phyloP scores from a whole-genome alignment of 768 basidiomycete species.

The Tylopilus vinaceipallidus region DNA sequence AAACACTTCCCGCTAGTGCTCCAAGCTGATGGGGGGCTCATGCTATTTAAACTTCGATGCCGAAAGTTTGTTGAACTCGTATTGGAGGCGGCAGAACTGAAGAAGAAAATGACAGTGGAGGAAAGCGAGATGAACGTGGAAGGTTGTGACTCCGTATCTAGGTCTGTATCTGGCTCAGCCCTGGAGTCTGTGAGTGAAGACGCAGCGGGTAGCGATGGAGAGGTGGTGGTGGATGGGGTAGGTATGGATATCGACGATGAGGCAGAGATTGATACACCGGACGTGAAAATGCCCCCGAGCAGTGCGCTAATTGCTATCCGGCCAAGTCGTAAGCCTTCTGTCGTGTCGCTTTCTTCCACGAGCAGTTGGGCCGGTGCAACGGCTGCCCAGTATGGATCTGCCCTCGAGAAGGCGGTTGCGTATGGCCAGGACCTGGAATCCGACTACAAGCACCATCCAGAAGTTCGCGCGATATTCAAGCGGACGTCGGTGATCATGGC shows the following conservation, averaged over 20 bases:
- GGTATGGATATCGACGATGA: conserved; percentile 55
- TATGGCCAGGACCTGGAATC: conserved; percentile 72
- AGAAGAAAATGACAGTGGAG: conserved; percentile 55
- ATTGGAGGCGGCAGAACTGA: conserved; percentile 64
- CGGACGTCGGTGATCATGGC: conserved; percentile 79
- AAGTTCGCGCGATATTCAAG: conserved; percentile 65
- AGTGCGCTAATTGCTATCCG: conserved; percentile 31
- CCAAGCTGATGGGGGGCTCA: conserved; percentile 61
- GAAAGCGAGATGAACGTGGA: conserved; percentile 34
- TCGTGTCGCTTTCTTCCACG: conserved; percentile 27
- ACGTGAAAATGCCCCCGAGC: conserved; percentile 12
- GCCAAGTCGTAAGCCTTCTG: conserved; percentile 29
- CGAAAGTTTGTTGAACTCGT: conserved; percentile 85
- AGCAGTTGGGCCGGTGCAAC: conserved; percentile 25
- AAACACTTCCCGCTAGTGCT: conserved; percentile 63
- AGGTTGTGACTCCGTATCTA: conserved; percentile 22
- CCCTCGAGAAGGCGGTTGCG: conserved; percentile 62
- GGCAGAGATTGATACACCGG: conserved; percentile 31
- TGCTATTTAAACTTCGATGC: conserved; percentile 81
- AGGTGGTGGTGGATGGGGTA: conserved; percentile 45
- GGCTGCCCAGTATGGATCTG: conserved; percentile 48
- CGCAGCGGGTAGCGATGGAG: conserved; percentile 35
- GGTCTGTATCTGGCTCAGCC: conserved; percentile 24
- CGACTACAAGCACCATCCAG: conserved; percentile 64
- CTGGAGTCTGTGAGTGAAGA: conserved; percentile 36